phyloP scores from a whole-genome alignment of 192 early-diverging fungal genomes.

The Geosiphon pyriformis region DNA sequence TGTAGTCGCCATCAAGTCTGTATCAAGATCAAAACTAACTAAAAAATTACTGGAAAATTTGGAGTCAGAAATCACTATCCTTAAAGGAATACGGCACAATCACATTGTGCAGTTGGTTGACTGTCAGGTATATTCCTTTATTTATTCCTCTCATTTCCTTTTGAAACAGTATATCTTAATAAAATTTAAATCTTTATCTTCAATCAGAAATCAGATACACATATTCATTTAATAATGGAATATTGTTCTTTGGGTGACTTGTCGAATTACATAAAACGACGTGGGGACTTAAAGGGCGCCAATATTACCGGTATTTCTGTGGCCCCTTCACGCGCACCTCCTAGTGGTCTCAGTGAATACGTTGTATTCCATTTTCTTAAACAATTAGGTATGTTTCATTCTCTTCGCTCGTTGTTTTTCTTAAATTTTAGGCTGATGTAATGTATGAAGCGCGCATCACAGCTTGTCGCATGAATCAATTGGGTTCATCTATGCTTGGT shows the following conservation, averaged over 20 bases:
- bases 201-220: slow-evolving; percentile 77
- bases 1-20: slow-evolving; percentile 88
- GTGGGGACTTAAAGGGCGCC: slow-evolving; percentile 32
- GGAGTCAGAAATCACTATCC: slow-evolving; percentile 91
- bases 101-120: slow-evolving; percentile 87
- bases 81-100: slow-evolving; percentile 77
- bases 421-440: no score
- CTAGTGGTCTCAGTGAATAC: slow-evolving; percentile 74
- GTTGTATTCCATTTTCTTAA: slow-evolving; percentile 81
- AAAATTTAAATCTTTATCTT: no score
- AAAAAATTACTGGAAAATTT: slow-evolving; percentile 88
- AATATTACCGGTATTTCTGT: background rate
- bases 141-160: slow-evolving; percentile 5
- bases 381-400: slow-evolving; percentile 70
- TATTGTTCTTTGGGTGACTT: slow-evolving; percentile 95
- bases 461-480: no score
- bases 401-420: no score
- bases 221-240: slow-evolving; percentile 98
- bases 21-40: slow-evolving; percentile 82
- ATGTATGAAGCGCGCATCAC: no score
- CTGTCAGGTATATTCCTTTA: slow-evolving; percentile 61
- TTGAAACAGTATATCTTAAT: background rate
- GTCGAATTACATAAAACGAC: slow-evolving; percentile 78
- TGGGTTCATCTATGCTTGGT: no score
- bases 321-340: slow-evolving; percentile 47